Conservation (phyloP, 1,139 yeast species). For the Yamadazyma blattariae region DNA sequence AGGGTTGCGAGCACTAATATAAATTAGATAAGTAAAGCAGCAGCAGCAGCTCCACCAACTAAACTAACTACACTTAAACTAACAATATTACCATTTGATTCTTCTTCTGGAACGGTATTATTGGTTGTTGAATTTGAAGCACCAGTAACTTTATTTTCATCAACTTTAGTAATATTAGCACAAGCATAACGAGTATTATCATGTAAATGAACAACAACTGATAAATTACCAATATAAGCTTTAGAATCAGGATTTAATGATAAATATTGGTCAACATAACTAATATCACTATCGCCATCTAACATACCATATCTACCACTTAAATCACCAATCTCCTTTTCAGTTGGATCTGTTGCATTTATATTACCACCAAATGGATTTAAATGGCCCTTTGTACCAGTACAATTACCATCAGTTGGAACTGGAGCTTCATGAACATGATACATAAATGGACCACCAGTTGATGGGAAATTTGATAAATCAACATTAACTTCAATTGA, state of each 20-base stretch:
- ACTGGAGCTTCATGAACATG: conserved; percentile 40
- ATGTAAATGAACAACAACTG: conserved; percentile 36
- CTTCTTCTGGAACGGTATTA: not conserved
- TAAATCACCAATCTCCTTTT: conserved; percentile 39
- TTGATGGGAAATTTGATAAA: conserved; percentile 29
- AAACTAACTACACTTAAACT: not conserved
- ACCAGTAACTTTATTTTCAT: not conserved
- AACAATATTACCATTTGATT: conserved; percentile 1
- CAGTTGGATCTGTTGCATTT: conserved; percentile 23
- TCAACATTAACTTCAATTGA: conserved; percentile 31
- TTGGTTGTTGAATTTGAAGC: not conserved
- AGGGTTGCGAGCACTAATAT: too few relatives aligned
- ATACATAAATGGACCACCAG: conserved; percentile 43
- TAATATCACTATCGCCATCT: conserved; percentile 20
- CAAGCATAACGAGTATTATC: conserved; percentile 37
- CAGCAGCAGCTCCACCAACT: conserved; percentile 2
- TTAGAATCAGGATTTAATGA: conserved; percentile 34
- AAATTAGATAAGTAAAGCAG: conserved; percentile 1
- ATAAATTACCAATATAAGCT: conserved; percentile 36
- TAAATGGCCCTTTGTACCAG: conserved; percentile 36
- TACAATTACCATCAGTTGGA: conserved; percentile 39
- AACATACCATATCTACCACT: conserved; percentile 41
- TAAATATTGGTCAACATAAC: conserved; percentile 34
- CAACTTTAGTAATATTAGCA: conserved; percentile 33
- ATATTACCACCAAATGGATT: conserved; percentile 37